These are phyloP conservation scores for Leavenworthia alabamica DNA, from an alignment of 345 rosid genomes.

Conservation along the genomic window DNA sequence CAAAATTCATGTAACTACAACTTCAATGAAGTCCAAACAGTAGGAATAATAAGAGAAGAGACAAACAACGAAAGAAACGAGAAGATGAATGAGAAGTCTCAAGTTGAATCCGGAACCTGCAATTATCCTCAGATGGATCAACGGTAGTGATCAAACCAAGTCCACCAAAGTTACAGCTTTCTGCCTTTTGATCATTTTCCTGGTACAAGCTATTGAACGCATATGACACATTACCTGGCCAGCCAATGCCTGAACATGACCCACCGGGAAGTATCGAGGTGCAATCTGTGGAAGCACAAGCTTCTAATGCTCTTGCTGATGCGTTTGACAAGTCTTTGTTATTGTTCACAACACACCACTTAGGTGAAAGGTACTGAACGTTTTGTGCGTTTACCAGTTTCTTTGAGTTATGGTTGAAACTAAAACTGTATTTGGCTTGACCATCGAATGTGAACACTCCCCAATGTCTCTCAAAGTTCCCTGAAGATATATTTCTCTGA, in stretches of 20 bases:
- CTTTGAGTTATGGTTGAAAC: constrained; percentile 52
- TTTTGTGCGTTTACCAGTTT: constrained; percentile 53
- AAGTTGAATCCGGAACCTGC: constrained; percentile 56
- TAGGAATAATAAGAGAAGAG: constrained; percentile 15
- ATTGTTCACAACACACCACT: constrained; percentile 84
- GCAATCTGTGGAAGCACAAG: constrained; percentile 68
- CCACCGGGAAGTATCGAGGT: constrained; percentile 65
- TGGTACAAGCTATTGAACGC: constrained; percentile 88
- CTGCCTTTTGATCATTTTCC: constrained; percentile 65
- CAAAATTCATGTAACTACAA: constrained; percentile 3
- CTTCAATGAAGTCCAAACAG: background rate
- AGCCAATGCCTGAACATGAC: constrained; percentile 60
- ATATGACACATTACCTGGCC: constrained; percentile 79
- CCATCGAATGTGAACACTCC: constrained; percentile 92
- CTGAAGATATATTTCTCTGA: constrained; percentile 43
- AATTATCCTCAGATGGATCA: constrained; percentile 60
- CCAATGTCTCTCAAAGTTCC: constrained; percentile 88
- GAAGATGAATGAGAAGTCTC: constrained; percentile 41
- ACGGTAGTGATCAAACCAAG: constrained; percentile 83
- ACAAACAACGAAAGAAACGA: constrained; percentile 4
- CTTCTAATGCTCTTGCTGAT: constrained; percentile 49
- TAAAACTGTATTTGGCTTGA: constrained; percentile 68
- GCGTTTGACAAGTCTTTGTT: constrained; percentile 69
- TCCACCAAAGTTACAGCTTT: constrained; percentile 76
- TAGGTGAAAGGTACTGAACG: constrained; percentile 64